Percentiles rank a stretch among this genome's conserved stretches.
These are phyloP conservation scores for Funneliformis geosporum DNA, from an alignment of 192 early-diverging fungal species.

Conservation along the genomic window DNA sequence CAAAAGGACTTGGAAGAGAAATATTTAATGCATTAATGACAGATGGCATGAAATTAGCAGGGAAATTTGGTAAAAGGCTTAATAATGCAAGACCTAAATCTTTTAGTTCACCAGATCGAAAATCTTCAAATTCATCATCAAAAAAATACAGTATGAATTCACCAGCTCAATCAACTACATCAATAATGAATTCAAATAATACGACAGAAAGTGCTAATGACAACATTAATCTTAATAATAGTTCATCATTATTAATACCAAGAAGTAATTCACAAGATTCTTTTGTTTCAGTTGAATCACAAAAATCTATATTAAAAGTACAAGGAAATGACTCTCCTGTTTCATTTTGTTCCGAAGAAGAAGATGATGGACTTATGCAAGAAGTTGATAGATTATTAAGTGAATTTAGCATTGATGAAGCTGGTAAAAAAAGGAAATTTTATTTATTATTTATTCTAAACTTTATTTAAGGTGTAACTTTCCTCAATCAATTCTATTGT, in stretches of 20 bases:
- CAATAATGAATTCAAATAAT: background rate
- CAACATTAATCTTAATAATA: background rate
- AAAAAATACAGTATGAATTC: background rate
- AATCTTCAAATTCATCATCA: background rate
- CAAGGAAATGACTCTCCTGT: background rate
- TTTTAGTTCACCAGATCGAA: background rate
- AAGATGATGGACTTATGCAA: conserved; percentile 30
- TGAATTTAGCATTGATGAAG: conserved; percentile 28
- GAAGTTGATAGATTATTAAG: conserved; percentile 34
- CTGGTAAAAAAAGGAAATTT: background rate
- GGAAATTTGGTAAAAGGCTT: conserved; percentile 38
- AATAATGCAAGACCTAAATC: background rate
- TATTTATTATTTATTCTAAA: too few species aligned
- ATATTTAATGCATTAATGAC: conserved; percentile 59
- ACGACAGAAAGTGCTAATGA: background rate
- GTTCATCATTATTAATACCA: background rate
- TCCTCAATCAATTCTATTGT: background rate
- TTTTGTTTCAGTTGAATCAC: conserved; percentile 2
- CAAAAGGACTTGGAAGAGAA: conserved; percentile 54
- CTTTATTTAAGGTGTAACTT: background rate
- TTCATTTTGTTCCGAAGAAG: conserved; percentile 12
- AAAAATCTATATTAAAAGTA: conserved; percentile 17
- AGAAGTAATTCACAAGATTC: background rate
- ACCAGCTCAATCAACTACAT: background rate
- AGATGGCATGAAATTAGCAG: conserved; percentile 54